A percentile compares a stretch with the other conserved stretches of the same genome.
These are phyloP conservation scores for Nicotiana knightiana DNA, from an alignment of 257 asterid species.

Conservation along the genomic window DNA sequence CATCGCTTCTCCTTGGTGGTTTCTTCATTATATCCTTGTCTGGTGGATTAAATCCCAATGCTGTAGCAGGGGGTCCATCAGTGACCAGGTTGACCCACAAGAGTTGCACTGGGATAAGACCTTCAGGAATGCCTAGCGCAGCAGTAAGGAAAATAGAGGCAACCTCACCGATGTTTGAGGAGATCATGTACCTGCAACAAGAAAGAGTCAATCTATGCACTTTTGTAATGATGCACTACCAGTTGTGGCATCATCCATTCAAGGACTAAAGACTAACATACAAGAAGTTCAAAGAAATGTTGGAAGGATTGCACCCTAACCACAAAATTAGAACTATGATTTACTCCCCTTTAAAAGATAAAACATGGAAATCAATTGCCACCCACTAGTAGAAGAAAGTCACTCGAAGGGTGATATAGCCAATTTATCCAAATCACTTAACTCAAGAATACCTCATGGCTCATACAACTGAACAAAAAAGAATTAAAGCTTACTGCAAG, in stretches of 20 bases:
- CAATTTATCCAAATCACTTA: background rate
- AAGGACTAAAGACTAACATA: background rate
- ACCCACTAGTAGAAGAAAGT: background rate
- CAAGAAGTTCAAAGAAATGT: background rate
- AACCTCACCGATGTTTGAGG: constrained; percentile 97
- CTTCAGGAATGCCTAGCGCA: constrained; percentile 96
- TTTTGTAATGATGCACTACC: background rate
- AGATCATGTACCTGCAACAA: constrained; percentile 84
- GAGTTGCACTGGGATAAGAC: constrained; percentile 96
- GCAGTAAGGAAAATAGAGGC: constrained; percentile 92
- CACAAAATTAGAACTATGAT: background rate
- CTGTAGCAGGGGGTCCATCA: constrained; percentile 99
- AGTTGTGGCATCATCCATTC: background rate
- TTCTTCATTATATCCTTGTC: constrained; percentile 95
- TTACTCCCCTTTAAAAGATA: background rate
- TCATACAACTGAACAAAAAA: background rate
- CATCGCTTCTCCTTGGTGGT: constrained; percentile 87
- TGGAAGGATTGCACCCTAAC: background rate
- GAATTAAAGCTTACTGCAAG: background rate
- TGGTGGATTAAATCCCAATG: constrained; percentile 98
- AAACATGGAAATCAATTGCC: background rate
- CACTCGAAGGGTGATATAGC: background rate
- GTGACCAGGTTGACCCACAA: constrained; percentile 97
- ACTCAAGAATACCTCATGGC: background rate
- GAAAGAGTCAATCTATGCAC: background rate